Evolutionary conservation across 225 moss, liverwort and hornwort genomes (phyloP), one percentile per base, ranked within the genome.

Genomic region (Pleurozium schreberi): DNA sequence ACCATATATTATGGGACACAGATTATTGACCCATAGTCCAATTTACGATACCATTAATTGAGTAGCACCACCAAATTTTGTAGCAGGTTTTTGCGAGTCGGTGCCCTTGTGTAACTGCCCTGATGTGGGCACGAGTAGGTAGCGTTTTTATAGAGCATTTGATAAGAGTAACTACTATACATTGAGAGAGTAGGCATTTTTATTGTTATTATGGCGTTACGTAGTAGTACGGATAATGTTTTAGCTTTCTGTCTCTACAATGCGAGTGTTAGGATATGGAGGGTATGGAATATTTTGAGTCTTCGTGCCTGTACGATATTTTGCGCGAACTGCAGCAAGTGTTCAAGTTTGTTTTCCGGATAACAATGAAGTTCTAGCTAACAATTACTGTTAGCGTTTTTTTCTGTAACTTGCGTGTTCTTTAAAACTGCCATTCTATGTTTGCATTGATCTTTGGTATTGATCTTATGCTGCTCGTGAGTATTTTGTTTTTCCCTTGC

Each of bases 11-110:
- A 63, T 88, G 88, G 90, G 90, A 92, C 87, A 64, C 30, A 38
- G 61, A 75, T 52, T 86, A 22, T 86, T 88, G 66, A 49, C 84
- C 84, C 89, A 90, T 80, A 74, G 36, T 57, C 84, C 83, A 88
- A 89, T 89, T 89, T 87, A 90, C 84, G 53, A 80, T 79, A 84
- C 55, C 65, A 64, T 64, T 53, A n/a, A 63, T 84, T 79, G 60
- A 76, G 85, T 50, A 88, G 88, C 88, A 84, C 86, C 92, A 89
- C 87, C 92, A 87, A 90, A 80, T 92, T 92, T 92, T 92, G 90
- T 89, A 92, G 92, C 75, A 20, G 88, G 38, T 90, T 83, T n/a
- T 86, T 90, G 69, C 82, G 78, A 92, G 90, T 92, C 49, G 90
- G 88, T 89, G 88, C 74, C 42, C 49, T n/a, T 78, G 83, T 84